These are phyloP conservation scores for Backusella sp. DNA, from an alignment of 192 early-diverging fungal genomes.

Conservation along the genomic window DNA sequence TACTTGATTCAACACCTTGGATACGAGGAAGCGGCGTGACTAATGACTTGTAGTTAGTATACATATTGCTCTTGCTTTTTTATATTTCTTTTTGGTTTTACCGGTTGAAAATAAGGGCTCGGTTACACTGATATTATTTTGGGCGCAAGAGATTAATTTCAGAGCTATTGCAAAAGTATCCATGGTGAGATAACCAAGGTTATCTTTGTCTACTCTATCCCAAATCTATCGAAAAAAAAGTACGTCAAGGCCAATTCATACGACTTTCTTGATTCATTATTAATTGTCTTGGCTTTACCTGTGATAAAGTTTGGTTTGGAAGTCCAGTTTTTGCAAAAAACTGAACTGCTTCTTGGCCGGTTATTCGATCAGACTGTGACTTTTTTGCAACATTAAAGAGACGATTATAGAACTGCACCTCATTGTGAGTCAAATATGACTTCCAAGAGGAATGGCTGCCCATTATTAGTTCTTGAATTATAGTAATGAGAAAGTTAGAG, in stretches of 20 bases:
- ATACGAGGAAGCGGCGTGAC: constrained; percentile 20
- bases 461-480: not conserved
- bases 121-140: constrained; percentile 63
- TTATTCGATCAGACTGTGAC: constrained; percentile 54
- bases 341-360: constrained; percentile 62
- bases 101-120: constrained; percentile 30
- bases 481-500: not conserved
- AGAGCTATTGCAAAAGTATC: constrained; percentile 77
- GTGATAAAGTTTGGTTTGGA: constrained; percentile 50
- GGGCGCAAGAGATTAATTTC: constrained; percentile 87
- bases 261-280: not conserved
- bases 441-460: constrained; percentile 13
- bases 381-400: constrained; percentile 58
- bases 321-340: constrained; percentile 71
- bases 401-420: constrained; percentile 55
- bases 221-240: constrained; percentile 61
- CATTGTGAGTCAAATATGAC: constrained; percentile 47
- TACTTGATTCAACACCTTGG: constrained; percentile 2
- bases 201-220: constrained; percentile 78
- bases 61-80: not conserved
- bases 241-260: not conserved
- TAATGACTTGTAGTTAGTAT: not conserved
- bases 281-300: constrained; percentile 32
- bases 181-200: constrained; percentile 71
- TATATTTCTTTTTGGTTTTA: constrained; percentile 11